A percentile compares a stretch with the other conserved stretches of the same genome.
Evolutionary conservation across 139 green algal genomes (phyloP).

Genomic region (Closterium sp.): DNA sequence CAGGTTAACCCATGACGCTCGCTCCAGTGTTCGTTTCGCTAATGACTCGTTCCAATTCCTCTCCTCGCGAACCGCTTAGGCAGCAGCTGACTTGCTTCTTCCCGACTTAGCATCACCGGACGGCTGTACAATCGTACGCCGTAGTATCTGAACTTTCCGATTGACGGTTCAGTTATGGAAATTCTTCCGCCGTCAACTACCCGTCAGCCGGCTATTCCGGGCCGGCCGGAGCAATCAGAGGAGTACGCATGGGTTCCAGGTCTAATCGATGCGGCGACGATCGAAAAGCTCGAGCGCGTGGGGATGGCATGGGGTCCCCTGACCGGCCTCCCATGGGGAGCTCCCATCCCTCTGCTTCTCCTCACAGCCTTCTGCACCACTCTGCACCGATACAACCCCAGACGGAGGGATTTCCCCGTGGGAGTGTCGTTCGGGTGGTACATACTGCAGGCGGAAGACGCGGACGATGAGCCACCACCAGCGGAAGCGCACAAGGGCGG

Average conservation of each 20-base stretch:
- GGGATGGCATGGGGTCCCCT: neutral
- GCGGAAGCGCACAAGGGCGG: neutral
- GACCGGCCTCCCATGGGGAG: neutral
- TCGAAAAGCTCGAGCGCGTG: neutral
- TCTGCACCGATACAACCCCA: conserved; percentile 1
- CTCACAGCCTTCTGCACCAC: conserved; percentile 1
- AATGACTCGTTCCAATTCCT: neutral
- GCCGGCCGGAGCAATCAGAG: neutral
- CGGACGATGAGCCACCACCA: neutral
- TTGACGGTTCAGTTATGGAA: neutral
- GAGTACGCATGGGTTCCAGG: conserved; percentile 5
- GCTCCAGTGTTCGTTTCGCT: neutral
- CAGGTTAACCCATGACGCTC: neutral
- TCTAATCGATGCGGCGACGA: neutral
- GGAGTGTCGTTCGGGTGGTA: conserved; percentile 3
- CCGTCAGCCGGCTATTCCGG: neutral
- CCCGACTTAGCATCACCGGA: neutral
- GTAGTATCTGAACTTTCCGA: neutral
- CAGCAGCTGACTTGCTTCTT: neutral
- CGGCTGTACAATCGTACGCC: neutral
- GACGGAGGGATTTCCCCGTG: neutral
- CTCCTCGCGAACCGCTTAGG: neutral
- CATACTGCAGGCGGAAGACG: conserved; percentile 2
- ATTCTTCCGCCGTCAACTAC: neutral
- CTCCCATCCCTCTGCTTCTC: neutral